Percentiles rank a stretch among this genome's conserved stretches.
Evolutionary conservation across 768 basidiomycete species (phyloP).

Genomic region (Suillus brevipes): DNA sequence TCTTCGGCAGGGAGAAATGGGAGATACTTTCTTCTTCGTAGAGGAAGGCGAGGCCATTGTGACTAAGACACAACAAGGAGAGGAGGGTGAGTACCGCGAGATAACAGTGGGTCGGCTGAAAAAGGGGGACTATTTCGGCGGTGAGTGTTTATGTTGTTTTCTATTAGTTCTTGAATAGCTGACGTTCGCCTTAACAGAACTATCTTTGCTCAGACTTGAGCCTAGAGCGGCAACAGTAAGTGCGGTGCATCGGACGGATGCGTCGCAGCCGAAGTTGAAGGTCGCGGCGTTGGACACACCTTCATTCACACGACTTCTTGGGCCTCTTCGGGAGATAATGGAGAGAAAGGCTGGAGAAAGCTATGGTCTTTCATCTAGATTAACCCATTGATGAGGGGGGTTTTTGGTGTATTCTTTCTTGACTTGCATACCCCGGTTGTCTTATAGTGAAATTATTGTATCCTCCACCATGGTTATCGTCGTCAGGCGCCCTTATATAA

Average conservation of each 20-base stretch:
- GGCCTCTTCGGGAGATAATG: conserved; percentile 91
- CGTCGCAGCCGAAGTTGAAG: conserved; percentile 67
- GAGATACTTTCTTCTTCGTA: conserved; percentile 96
- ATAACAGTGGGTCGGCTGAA: conserved; percentile 72
- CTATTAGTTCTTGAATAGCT: conserved; percentile 2
- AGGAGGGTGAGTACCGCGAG: conserved; percentile 59
- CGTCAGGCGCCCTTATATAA: neutral
- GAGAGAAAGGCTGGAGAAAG: conserved; percentile 82
- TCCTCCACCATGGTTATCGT: neutral
- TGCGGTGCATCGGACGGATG: conserved; percentile 52
- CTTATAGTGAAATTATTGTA: conserved; percentile 6
- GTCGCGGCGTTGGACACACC: conserved; percentile 92
- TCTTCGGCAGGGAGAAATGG: conserved; percentile 90
- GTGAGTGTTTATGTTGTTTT: conserved; percentile 43
- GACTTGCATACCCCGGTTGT: conserved; percentile 2
- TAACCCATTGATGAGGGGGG: conserved; percentile 29
- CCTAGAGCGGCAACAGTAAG: conserved; percentile 98
- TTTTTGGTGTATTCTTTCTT: neutral
- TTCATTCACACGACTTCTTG: conserved; percentile 91
- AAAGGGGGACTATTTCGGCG: conserved; percentile 98
- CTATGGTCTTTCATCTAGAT: conserved; percentile 45
- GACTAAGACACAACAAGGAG: conserved; percentile 67
- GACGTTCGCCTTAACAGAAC: conserved; percentile 52
- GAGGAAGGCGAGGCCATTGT: conserved; percentile 92
- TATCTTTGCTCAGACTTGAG: conserved; percentile 84